These are phyloP conservation scores for Ceratocystis diversiconidia DNA, from an alignment of 2,329 filamentous ascomycete species.

Conservation along the genomic window DNA sequence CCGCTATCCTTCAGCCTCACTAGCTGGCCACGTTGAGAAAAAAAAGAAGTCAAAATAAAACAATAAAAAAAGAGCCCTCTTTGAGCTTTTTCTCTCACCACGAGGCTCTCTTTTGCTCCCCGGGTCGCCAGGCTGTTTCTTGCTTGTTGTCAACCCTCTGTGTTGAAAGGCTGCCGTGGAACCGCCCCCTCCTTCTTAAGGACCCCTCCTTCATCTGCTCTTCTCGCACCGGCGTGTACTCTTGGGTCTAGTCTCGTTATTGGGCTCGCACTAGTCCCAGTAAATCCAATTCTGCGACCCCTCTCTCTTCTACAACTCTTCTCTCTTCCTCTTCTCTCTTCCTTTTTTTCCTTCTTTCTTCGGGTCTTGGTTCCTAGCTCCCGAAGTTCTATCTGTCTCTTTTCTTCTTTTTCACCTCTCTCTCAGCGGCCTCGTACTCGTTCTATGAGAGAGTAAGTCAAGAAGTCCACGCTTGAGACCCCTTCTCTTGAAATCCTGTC, in stretches of 20 bases:
- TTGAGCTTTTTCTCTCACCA: neutral
- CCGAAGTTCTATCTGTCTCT: slow-evolving; percentile 3
- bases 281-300: neutral
- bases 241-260: slow-evolving; percentile 9
- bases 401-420: slow-evolving; percentile 9
- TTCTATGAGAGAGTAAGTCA: neutral
- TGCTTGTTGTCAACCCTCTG: neutral
- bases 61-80: neutral
- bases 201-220: slow-evolving; percentile 10
- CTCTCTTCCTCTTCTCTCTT: neutral
- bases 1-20: neutral
- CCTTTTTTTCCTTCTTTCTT: slow-evolving; percentile 3
- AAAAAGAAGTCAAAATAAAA: neutral
- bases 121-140: neutral
- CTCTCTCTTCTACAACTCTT: neutral
- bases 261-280: slow-evolving; percentile 4
- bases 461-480: neutral
- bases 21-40: slow-evolving; percentile 1
- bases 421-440: neutral
- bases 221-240: slow-evolving; percentile 12
- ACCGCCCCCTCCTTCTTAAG: slow-evolving; percentile 14
- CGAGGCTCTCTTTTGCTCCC: neutral
- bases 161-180: neutral
- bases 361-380: slow-evolving; percentile 2
- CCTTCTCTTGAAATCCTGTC: neutral